Base-by-base conservation (phyloP, 768 basidiomycete genomes). In the Phylloporus arenicola region DNA sequence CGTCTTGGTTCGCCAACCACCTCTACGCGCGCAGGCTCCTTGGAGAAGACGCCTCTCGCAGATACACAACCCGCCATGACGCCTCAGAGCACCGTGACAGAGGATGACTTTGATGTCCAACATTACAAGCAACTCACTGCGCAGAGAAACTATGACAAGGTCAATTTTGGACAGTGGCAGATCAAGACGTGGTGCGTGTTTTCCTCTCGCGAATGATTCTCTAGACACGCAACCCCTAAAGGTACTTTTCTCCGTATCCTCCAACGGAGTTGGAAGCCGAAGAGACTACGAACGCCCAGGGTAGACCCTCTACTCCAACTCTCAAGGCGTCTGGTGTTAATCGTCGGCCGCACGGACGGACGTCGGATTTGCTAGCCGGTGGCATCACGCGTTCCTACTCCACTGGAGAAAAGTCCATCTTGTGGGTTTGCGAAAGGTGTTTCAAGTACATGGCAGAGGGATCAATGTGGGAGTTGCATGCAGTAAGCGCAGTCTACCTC, bases 161-260 rank as follows among this genome's bases (percentile, higher is more conserved):
- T 94, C 55, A 79, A 83, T 59, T 91, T 92, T 68, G 90, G 89
- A 39, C 75, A 82, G 24, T 93, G 86, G 81, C 77, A 86, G 64
- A 88, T 96, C 60, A 86, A 83, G 64, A 91, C 92, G 9, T 94
- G 92, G 92, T 92, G 57, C 57, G 83, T 73, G 41, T 41, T 39
- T 39, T 39, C 52, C 38, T 38, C 39, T 55, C 42, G 19, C 42
- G 4, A 35, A 38, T 22, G 40, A 12, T 17, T 47, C 17, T 17
- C 40, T 47, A 31, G 27, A 51, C 20, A 41, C 12, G 16, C n/a
- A n/a, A n/a, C 29, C 47, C 16, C 8, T 37, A 5, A 55, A 93
- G 92, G 89, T 94, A 94, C 70, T 92, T 88, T 65, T 96, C 93
- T 3, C 93, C 93, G 1, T 95, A 94, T 65, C 92, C 93, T 14